phyloP scores from a whole-genome alignment of 2,329 filamentous ascomycete genomes.

The Cercospora sp. region DNA sequence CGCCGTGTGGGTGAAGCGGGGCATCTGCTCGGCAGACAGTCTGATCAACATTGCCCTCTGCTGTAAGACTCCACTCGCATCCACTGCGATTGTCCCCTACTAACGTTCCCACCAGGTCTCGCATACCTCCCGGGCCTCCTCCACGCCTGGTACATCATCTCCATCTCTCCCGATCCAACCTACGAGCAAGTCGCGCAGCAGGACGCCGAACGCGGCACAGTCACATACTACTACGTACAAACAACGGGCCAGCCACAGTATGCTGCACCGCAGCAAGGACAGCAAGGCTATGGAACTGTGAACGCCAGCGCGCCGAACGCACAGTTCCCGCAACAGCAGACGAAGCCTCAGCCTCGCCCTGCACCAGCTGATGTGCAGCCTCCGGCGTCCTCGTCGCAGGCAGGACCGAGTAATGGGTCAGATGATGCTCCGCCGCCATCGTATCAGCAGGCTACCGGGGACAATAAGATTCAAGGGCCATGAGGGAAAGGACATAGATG shows the following conservation, averaged over 20 bases:
- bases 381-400: conserved; percentile 39
- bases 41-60: conserved; percentile 94
- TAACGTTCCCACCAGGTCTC: conserved; percentile 33
- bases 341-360: conserved; percentile 35
- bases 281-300: conserved; percentile 46
- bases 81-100: background rate
- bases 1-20: conserved; percentile 92
- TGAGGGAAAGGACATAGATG: conserved; percentile 5
- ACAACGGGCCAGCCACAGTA: conserved; percentile 36
- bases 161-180: conserved; percentile 74
- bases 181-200: conserved; percentile 66
- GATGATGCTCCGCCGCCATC: conserved; percentile 67
- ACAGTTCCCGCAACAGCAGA: conserved; percentile 42
- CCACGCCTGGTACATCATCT: conserved; percentile 98
- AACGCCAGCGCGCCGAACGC: conserved; percentile 38
- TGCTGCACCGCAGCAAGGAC: conserved; percentile 22
- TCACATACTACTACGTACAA: conserved; percentile 73
- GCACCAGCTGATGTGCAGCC: conserved; percentile 41
- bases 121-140: conserved; percentile 75
- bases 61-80: conserved; percentile 32
- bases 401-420: conserved; percentile 41
- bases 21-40: conserved; percentile 88
- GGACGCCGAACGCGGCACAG: conserved; percentile 58
- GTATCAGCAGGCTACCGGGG: conserved; percentile 79
- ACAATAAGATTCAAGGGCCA: conserved; percentile 80